Conservation (phyloP, 2,329 filamentous ascomycete species). For the Exophiala sp. region DNA sequence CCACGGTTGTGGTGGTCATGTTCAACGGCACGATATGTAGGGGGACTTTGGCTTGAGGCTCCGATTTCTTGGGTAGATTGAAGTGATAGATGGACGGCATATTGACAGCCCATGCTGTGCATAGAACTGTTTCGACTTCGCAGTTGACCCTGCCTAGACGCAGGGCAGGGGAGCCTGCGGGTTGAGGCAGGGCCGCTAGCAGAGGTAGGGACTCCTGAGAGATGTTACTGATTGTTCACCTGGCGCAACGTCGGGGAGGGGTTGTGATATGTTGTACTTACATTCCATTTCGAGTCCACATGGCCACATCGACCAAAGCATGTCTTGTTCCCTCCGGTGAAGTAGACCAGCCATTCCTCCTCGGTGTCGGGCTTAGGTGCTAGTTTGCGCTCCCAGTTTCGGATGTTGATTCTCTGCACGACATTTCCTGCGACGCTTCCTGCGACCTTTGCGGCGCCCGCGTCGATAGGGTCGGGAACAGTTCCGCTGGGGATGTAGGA, state of each 20-base stretch:
- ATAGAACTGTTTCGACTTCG: conserved; percentile 53
- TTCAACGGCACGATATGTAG: conserved; percentile 53
- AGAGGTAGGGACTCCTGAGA: conserved; percentile 49
- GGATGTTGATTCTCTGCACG: conserved; percentile 49
- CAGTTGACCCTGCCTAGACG: conserved; percentile 55
- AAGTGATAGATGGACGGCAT: conserved; percentile 55
- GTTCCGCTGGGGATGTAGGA: conserved; percentile 49
- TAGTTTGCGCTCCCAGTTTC: conserved; percentile 54
- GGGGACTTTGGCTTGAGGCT: conserved; percentile 48
- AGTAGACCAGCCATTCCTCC: conserved; percentile 54
- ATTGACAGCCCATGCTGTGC: conserved; percentile 54
- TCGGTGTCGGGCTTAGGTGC: conserved; percentile 40
- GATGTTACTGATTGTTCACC: no score
- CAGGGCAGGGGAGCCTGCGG: conserved; percentile 48
- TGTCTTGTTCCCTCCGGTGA: conserved; percentile 60
- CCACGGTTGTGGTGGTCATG: conserved; percentile 51
- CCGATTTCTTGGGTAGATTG: conserved; percentile 50
- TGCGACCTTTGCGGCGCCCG: conserved; percentile 46
- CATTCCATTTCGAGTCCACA: conserved; percentile 50
- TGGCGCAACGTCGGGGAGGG: no score
- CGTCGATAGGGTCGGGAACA: conserved; percentile 33
- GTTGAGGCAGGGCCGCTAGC: conserved; percentile 37
- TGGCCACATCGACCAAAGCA: conserved; percentile 55
- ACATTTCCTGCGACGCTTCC: conserved; percentile 46
- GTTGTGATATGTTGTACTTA: conserved; percentile 32